Evolutionary conservation across 345 rosid species (phyloP).

Genomic region (Dimocarpus longan): DNA sequence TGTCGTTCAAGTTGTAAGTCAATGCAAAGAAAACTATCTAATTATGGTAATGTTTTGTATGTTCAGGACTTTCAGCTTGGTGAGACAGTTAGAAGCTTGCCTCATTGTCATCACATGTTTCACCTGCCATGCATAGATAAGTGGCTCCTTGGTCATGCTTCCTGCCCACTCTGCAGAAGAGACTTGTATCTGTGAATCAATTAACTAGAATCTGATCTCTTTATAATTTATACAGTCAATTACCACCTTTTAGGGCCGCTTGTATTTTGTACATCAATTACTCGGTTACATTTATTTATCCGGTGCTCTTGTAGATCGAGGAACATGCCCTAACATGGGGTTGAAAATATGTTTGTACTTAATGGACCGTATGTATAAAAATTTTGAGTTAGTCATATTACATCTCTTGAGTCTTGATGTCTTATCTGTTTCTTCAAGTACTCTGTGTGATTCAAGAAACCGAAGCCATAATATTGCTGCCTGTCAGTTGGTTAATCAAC

Average conservation of each 20-base stretch:
- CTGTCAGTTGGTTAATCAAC: no score
- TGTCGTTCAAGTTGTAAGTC: no score
- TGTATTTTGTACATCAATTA: slow-evolving; percentile 21
- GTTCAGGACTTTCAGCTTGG: slow-evolving; percentile 92
- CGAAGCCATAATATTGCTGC: no score
- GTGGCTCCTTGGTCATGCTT: slow-evolving; percentile 89
- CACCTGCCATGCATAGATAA: slow-evolving; percentile 96
- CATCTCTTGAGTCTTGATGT: background rate
- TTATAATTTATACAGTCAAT: slow-evolving; percentile 22
- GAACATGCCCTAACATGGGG: background rate
- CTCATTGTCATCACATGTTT: slow-evolving; percentile 97
- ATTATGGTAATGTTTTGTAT: slow-evolving; percentile 10
- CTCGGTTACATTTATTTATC: background rate
- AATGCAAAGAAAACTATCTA: background rate
- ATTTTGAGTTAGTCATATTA: slow-evolving; percentile 24
- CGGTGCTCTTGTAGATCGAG: background rate
- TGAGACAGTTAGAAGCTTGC: slow-evolving; percentile 90
- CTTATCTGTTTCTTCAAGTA: background rate
- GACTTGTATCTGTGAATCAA: slow-evolving; percentile 57
- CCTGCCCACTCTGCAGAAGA: slow-evolving; percentile 96
- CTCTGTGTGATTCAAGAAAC: background rate
- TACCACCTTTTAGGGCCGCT: slow-evolving; percentile 14
- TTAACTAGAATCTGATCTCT: slow-evolving; percentile 17
- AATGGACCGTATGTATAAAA: slow-evolving; percentile 42
- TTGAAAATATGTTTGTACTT: slow-evolving; percentile 25